Base-by-base conservation (phyloP, 1,139 yeast genomes). In the Diutina ranongensis region DNA sequence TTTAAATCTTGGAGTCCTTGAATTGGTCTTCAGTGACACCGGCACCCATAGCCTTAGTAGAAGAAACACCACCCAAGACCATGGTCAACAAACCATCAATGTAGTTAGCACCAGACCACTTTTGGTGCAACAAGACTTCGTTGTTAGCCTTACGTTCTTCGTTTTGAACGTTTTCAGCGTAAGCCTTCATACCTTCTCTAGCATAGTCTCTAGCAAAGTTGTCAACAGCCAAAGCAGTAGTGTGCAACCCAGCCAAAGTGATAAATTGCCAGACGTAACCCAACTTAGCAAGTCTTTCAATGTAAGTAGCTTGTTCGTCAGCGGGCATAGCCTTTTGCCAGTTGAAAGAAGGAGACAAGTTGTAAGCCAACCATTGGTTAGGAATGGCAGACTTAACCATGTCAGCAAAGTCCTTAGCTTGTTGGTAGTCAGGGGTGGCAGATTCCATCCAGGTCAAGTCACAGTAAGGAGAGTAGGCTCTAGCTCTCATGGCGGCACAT, bases 361-460 rank as follows among this genome's bases (percentile, higher is more conserved):
- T 89, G 74, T 89, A 88, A 49, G 97, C 94, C 58, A 88, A 77
- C 97, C 96, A 88, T 68, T 88, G 92, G 56, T 85, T 74, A 57
- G 97, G 97, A 66, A 65, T 83, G 51, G 74, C 74, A 44, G 80
- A 75, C 65, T 81, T 81, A 57, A 88, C 94, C 60, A 97, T 97
- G 40, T 80, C 84, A 49, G 97, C 94, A 59, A 89, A 92, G 67
- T 88, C 96, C 68, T 83, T 78, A 54, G 97, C 97, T 72, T 92
- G 97, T 50, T 72, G 76, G 68, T 76, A 89, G 65, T 88, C 96
- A 57, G 98, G 97, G 55, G 86, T 78, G 65, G 94, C 92, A 52
- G 95, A 84, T 73, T 92, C 97, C 97, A 92, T 89, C 98, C 98
- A 92, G 57, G 89, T 83, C 72, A 92, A 75, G 67, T 92, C 98